Base-by-base conservation (phyloP, 108 stramenopile species). In the Cyclotella distinguenda region DNA sequence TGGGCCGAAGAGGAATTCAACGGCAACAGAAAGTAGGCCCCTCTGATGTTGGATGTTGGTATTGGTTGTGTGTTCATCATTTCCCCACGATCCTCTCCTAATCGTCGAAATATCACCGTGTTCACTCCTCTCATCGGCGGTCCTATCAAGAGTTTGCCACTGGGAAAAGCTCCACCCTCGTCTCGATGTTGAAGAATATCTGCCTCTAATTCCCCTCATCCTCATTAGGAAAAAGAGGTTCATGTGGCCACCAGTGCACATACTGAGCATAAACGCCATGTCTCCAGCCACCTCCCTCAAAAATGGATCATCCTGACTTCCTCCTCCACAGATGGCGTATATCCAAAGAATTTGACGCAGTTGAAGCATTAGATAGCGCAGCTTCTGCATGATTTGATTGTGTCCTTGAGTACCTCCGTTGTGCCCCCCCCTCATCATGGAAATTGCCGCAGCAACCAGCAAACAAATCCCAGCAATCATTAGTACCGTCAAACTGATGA, bases 1-100 rank as follows among this genome's bases (percentile, higher is more conserved):
- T 12, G 92, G 89, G 27, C 92, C 92, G 72, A 94, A 94, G 15
- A 94, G 77, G 63, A 89, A 94, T 54, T 90, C 92, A 4, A 90
- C 86, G 13, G 81, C 81, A 35, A 90, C 40, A 0, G 89, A 87
- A 4, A 94, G 65, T 9, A 94, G 28, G 32, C 88, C 88, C 40
- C 76, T 78, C 32, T 86, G 77, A 25, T 72, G 38, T 34, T 46
- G 36, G 22, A 25, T 50, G 48, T 62, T 62, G 47, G 18, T 5
- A 40, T 45, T 35, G 6, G 22, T 13, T 34, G 45, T 34, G 23
- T 67, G 66, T 25, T 44, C 25, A 36, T 60, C 48, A 22, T 64
- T 23, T 26, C 66, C 66, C 80, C 80, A 77, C 12, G 71, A 53
- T 39, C 80, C 71, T 44, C 66, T 42, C 27, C 71, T 34, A 49